Evolutionary conservation across 164 flowering plant genomes (phyloP).

Genomic region (Piper longum): DNA sequence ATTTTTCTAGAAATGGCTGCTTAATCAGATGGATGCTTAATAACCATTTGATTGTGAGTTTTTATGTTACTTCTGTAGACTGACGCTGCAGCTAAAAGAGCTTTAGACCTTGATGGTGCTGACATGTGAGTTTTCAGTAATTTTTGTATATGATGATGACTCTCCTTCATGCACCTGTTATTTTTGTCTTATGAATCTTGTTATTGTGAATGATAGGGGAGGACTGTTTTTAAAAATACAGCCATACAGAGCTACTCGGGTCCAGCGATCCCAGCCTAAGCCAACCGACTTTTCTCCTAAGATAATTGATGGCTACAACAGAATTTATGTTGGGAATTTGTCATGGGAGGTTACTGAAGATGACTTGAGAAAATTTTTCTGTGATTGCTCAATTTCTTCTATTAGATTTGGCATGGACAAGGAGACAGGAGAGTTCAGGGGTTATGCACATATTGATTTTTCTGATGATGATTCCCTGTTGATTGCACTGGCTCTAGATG

Average conservation of each 20-base stretch:
- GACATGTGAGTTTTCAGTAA: conserved; percentile 59
- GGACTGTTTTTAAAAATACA: conserved; percentile 71
- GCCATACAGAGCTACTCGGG: conserved; percentile 38
- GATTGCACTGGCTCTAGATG: conserved; percentile 70
- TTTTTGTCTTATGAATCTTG: not conserved
- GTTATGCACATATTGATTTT: conserved; percentile 92
- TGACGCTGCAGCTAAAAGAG: conserved; percentile 87
- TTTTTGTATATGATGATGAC: not conserved
- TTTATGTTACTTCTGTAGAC: conserved; percentile 40
- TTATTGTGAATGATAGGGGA: conserved; percentile 40
- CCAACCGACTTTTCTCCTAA: conserved; percentile 42
- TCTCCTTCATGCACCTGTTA: not conserved
- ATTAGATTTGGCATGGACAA: conserved; percentile 80
- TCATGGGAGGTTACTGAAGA: conserved; percentile 88
- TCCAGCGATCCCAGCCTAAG: conserved; percentile 6
- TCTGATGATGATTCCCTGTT: conserved; percentile 40
- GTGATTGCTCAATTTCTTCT: conserved; percentile 51
- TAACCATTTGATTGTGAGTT: too few relatives aligned
- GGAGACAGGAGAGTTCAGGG: conserved; percentile 66
- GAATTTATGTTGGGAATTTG: conserved; percentile 77
- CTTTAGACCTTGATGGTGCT: conserved; percentile 74
- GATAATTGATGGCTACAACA: conserved; percentile 69
- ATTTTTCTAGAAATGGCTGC: too few relatives aligned
- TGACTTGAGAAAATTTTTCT: conserved; percentile 53
- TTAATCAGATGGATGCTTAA: too few relatives aligned